Base-by-base conservation (phyloP, 306 rosid species). In the Vigna angularis region DNA sequence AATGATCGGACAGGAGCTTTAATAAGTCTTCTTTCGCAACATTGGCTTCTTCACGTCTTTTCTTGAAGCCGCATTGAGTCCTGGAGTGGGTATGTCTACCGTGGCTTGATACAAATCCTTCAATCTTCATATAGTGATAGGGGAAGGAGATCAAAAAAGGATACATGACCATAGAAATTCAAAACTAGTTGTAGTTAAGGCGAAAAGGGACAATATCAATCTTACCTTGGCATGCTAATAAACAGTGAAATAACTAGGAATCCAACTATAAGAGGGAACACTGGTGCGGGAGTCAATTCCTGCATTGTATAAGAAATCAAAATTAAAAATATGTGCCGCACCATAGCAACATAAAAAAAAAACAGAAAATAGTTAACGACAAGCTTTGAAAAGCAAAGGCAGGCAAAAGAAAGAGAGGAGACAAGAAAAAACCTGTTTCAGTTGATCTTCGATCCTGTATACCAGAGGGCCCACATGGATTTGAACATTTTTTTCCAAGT, bases 211-310 rank as follows among this genome's bases (percentile, higher is more conserved):
- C 52, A 68, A 77, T 18, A 45, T 57, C 48, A 12, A 49, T 67
- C 78, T 82, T 87, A 96, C 99, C 94, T 88, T 12, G 99, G 99
- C 62, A 96, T 85, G 55, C 89, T 87, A 77, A 91, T 11, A 75
- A 96, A 90, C 67, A 96, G 79, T 6, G 89, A 79, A 84, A 96
- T 87, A 82, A 85, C 93, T 2, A 87, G 80, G 48, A 96, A 87
- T 66, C 91, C 99, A 1, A 81, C 86, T 57, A 96, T 82, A 48
- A 96, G 98, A 61, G 98, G 96, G 73, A 91, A 91, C 17, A 96
- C 96, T 0, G 98, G 99, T 44, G 99, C 98, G 0, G 98, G 86
- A 72, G 99, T 91, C 85, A 91, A 81, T 73, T 96, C 99, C 99
- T 96, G 89, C 62, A 73, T 69, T 44, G 65, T 59, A 77, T 20